Evolutionary conservation across 495 filamentous ascomycete species (phyloP).

Genomic region (Hyaloscypha bicolor): DNA sequence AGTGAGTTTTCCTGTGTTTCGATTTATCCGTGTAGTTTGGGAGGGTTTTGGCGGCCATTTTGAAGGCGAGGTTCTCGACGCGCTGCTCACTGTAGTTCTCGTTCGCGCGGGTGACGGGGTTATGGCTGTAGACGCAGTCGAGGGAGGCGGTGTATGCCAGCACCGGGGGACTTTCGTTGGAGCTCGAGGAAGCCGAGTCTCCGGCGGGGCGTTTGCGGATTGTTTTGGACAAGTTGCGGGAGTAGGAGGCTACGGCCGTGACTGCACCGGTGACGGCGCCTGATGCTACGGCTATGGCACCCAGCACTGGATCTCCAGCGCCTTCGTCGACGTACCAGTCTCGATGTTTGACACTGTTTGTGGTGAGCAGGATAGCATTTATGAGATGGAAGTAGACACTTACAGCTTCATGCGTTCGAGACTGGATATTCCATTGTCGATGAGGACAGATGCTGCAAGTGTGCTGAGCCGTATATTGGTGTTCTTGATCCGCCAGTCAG

Average conservation of each 20-base stretch:
- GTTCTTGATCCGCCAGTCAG: slow-evolving; percentile 40
- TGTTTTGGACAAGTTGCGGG: slow-evolving; percentile 56
- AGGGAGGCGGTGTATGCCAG: background rate
- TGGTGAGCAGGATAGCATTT: slow-evolving; percentile 9
- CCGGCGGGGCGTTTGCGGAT: slow-evolving; percentile 29
- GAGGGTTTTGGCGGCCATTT: slow-evolving; percentile 27
- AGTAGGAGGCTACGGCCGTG: slow-evolving; percentile 64
- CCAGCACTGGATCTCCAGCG: slow-evolving; percentile 55
- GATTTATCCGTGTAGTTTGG: background rate
- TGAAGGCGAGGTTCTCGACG: slow-evolving; percentile 29
- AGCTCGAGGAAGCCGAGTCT: background rate
- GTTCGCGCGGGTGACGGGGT: slow-evolving; percentile 20
- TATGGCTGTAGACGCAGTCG: background rate
- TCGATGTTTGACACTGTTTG: slow-evolving; percentile 47
- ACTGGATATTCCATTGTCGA: slow-evolving; percentile 48
- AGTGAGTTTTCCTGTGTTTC: slow-evolving; percentile 1
- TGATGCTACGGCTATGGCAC: slow-evolving; percentile 59
- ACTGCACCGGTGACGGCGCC: slow-evolving; percentile 63
- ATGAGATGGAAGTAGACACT: slow-evolving; percentile 21
- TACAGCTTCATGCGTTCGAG: slow-evolving; percentile 55
- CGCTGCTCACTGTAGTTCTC: slow-evolving; percentile 19
- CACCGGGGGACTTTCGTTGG: background rate
- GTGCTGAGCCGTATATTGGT: slow-evolving; percentile 65
- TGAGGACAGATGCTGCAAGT: slow-evolving; percentile 66
- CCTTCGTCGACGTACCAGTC: slow-evolving; percentile 63